Conservation (phyloP, 2,329 filamentous ascomycete species). For the Metarhizium rileyi region DNA sequence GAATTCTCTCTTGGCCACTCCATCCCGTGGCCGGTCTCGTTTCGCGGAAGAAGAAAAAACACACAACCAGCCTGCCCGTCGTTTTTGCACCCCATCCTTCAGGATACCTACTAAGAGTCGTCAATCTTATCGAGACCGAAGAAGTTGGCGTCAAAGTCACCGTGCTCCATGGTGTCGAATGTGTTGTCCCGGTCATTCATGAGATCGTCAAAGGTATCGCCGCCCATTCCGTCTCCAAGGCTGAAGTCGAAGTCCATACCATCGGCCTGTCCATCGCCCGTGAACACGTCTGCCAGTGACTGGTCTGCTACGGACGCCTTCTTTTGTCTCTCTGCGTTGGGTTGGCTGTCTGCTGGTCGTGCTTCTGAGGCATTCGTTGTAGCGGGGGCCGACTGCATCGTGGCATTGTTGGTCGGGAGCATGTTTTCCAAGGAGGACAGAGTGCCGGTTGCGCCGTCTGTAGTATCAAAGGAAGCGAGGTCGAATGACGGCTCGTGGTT, state of each 20-base stretch:
- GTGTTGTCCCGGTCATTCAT: constrained; percentile 32
- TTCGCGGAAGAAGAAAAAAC: no score
- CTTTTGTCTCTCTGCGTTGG: constrained; percentile 15
- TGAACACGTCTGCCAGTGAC: constrained; percentile 37
- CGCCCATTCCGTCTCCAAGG: constrained; percentile 18
- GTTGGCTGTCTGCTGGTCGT: constrained; percentile 5
- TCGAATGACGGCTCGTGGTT: constrained; percentile 34
- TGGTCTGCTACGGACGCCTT: constrained; percentile 17
- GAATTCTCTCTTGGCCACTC: no score
- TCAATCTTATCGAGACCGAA: constrained; percentile 29
- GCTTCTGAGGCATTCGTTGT: constrained; percentile 7
- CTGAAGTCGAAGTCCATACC: constrained; percentile 27
- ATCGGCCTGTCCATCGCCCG: constrained; percentile 31
- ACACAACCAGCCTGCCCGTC: no score
- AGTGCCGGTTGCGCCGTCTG: constrained; percentile 19
- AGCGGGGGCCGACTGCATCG: constrained; percentile 9
- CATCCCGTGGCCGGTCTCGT: no score
- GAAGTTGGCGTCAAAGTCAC: constrained; percentile 37
- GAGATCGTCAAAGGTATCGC: constrained; percentile 40
- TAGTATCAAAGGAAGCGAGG: constrained; percentile 31
- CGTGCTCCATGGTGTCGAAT: constrained; percentile 32
- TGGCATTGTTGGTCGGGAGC: constrained; percentile 17
- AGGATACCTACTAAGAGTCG: constrained; percentile 8
- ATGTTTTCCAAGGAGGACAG: constrained; percentile 21
- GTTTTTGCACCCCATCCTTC: not conserved